Percentiles rank a stretch among this genome's conserved stretches.
Conservation (phyloP, 2,329 filamentous ascomycete species). For the Penicillium sp. region DNA sequence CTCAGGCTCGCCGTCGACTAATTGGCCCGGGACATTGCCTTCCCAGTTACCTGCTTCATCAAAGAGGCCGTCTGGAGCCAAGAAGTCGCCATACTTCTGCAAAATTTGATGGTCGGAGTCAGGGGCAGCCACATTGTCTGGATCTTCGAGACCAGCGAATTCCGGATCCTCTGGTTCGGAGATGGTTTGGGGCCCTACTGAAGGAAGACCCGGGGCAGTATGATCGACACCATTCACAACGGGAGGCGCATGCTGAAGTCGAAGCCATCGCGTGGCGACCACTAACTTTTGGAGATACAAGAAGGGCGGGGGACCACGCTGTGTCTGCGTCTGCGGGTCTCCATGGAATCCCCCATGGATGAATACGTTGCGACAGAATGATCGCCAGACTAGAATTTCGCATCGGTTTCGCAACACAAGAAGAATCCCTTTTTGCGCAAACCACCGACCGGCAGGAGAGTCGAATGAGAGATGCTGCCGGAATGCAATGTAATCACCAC, state of each 20-base stretch:
- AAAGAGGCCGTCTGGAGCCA: slow-evolving; percentile 33
- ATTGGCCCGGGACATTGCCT: slow-evolving; percentile 19
- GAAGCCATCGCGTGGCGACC: slow-evolving; percentile 57
- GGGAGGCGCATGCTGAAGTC: slow-evolving; percentile 36
- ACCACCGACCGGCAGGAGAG: slow-evolving; percentile 59
- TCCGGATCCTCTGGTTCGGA: slow-evolving; percentile 30
- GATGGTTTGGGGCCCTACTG: slow-evolving; percentile 28
- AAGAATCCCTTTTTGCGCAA: slow-evolving; percentile 68
- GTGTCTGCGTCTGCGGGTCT: slow-evolving; percentile 33
- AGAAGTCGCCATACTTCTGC: slow-evolving; percentile 33
- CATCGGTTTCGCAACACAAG: slow-evolving; percentile 70
- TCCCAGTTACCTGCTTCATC: slow-evolving; percentile 28
- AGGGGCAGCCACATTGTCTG: slow-evolving; percentile 3
- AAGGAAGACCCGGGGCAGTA: slow-evolving; percentile 10
- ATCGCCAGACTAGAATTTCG: slow-evolving; percentile 77
- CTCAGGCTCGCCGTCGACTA: slow-evolving; percentile 28
- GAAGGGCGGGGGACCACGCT: slow-evolving; percentile 59
- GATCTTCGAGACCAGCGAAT: slow-evolving; percentile 22
- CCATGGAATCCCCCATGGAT: slow-evolving; percentile 69
- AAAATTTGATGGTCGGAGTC: slow-evolving; percentile 13
- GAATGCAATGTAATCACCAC: slow-evolving; percentile 69
- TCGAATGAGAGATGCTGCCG: slow-evolving; percentile 58
- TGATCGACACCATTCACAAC: slow-evolving; percentile 4
- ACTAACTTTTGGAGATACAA: slow-evolving; percentile 67
- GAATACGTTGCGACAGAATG: slow-evolving; percentile 71